Conservation (phyloP, 768 basidiomycete genomes). For the Mycena polygramma region DNA sequence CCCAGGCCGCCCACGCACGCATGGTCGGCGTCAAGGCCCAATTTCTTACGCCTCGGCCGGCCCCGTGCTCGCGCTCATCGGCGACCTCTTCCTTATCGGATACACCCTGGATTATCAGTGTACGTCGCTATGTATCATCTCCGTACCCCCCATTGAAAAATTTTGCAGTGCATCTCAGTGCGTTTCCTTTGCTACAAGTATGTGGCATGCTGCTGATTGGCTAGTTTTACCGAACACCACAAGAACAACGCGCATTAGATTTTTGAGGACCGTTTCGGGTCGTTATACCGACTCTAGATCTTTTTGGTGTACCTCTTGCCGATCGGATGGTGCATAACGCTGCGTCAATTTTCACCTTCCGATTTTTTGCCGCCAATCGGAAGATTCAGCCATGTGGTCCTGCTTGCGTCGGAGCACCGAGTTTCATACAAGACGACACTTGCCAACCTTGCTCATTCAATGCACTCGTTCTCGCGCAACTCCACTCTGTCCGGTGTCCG, state of each 20-base stretch:
- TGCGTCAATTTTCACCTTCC: too few relatives aligned
- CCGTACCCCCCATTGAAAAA: too few relatives aligned
- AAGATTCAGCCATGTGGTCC: too few relatives aligned
- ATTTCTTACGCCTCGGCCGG: slow-evolving; percentile 85
- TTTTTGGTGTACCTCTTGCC: too few relatives aligned
- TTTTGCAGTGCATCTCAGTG: slow-evolving; percentile 85
- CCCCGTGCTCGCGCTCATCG: slow-evolving; percentile 74
- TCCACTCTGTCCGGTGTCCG: too few relatives aligned
- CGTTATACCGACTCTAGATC: slow-evolving; percentile 15
- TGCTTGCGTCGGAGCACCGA: too few relatives aligned
- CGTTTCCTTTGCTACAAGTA: slow-evolving; percentile 43
- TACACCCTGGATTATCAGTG: slow-evolving; percentile 94
- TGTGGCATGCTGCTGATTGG: slow-evolving; percentile 41
- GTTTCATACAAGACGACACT: too few relatives aligned
- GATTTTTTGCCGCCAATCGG: too few relatives aligned
- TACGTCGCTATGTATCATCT: slow-evolving; percentile 58
- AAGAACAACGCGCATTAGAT: slow-evolving; percentile 88
- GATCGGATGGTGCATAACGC: too few relatives aligned
- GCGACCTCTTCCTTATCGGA: slow-evolving; percentile 79
- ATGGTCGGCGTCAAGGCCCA: slow-evolving; percentile 79
- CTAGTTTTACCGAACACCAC: slow-evolving; percentile 77
- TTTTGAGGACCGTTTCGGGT: background rate
- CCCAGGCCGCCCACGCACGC: slow-evolving; percentile 83
- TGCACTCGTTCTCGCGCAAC: too few relatives aligned
- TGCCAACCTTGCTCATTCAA: too few relatives aligned